Evolutionary conservation across 257 asterid genomes (phyloP).

Genomic region (Dorcoceras hygrometricum): DNA sequence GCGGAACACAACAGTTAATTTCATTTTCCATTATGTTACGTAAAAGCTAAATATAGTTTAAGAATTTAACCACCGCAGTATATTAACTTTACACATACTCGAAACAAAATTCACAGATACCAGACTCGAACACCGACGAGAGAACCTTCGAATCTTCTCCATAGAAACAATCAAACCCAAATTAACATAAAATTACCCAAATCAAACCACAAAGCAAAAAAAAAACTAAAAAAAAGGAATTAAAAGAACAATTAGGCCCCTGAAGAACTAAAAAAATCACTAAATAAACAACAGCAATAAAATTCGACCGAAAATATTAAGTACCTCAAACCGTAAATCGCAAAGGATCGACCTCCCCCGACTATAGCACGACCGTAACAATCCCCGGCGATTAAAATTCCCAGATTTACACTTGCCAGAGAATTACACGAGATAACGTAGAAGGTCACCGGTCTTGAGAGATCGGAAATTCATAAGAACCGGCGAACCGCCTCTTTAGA

Average conservation of each 20-base stretch:
- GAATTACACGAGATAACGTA: neutral
- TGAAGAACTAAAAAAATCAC: neutral
- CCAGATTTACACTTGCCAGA: neutral
- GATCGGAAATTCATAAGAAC: neutral
- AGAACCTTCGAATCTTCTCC: constrained; percentile 10
- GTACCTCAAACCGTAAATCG: constrained; percentile 19
- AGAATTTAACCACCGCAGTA: neutral
- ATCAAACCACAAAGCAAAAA: neutral
- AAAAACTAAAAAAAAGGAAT: constrained; percentile 9
- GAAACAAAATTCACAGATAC: no score
- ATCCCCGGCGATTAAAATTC: neutral
- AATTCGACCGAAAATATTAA: constrained; percentile 19
- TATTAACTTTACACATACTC: constrained; percentile 3
- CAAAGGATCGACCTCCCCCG: constrained; percentile 16
- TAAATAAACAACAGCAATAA: neutral
- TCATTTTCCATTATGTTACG: neutral
- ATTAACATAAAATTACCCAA: neutral
- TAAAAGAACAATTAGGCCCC: neutral
- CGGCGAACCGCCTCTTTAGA: neutral
- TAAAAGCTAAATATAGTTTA: neutral
- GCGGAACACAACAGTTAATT: neutral
- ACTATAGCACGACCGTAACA: constrained; percentile 18
- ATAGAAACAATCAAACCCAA: constrained; percentile 16
- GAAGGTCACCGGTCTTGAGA: neutral
- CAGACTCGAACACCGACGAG: constrained; percentile 2